phyloP scores from a whole-genome alignment of 306 rosid species.

The Prunus salicina region DNA sequence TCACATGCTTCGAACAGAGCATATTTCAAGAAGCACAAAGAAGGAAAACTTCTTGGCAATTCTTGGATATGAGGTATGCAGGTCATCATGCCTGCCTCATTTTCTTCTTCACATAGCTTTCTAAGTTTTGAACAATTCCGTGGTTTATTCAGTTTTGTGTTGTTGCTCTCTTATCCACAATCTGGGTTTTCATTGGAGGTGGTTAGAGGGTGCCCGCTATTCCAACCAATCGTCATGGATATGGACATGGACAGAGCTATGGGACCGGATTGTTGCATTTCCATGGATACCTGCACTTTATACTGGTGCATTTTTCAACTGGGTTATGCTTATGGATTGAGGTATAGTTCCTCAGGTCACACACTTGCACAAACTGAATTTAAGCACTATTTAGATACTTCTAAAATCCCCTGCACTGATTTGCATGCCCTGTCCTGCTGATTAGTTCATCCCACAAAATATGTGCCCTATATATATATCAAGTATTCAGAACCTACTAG shows the following conservation, averaged over 20 bases:
- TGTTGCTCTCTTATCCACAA: constrained; percentile 44
- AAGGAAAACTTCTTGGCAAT: constrained; percentile 52
- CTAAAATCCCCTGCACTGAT: background rate
- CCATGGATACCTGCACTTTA: constrained; percentile 79
- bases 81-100: background rate
- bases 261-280: constrained; percentile 54
- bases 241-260: constrained; percentile 40
- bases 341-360: constrained; percentile 35
- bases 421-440: no score
- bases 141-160: constrained; percentile 44
- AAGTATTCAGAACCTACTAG: background rate
- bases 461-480: background rate
- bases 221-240: constrained; percentile 35
- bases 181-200: constrained; percentile 58
- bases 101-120: constrained; percentile 4
- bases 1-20: constrained; percentile 81
- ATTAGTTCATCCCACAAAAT: no score
- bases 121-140: background rate
- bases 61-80: constrained; percentile 58
- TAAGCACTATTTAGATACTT: background rate
- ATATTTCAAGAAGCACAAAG: constrained; percentile 49
- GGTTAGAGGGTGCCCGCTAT: constrained; percentile 35
- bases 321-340: constrained; percentile 69
- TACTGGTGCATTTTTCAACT: constrained; percentile 66
- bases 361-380: background rate